Evolutionary conservation across 116 monocot species (phyloP).

Genomic region (Dioscorea cayenensis): DNA sequence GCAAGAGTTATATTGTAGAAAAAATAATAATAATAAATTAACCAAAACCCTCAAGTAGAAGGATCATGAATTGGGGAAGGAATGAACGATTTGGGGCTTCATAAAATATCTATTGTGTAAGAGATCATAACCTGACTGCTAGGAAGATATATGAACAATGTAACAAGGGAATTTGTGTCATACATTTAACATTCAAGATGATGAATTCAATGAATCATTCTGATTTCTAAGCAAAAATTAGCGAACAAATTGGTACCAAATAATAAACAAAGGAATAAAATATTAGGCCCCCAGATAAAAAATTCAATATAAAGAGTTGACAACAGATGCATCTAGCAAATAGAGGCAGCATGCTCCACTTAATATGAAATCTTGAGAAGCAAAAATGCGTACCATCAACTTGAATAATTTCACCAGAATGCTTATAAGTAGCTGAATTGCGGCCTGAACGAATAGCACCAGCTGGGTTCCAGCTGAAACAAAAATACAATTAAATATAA

Average conservation of each 20-base stretch:
- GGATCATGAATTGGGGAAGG: not conserved
- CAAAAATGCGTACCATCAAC: constrained; percentile 62
- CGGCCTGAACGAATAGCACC: constrained; percentile 84
- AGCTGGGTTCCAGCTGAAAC: constrained; percentile 87
- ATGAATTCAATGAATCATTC: too few species aligned
- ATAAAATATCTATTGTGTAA: not conserved
- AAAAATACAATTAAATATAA: not conserved
- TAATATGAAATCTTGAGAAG: too few species aligned
- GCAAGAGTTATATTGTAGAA: constrained; percentile 4
- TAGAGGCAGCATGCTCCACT: too few species aligned
- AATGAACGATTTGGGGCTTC: not conserved
- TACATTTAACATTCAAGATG: too few species aligned
- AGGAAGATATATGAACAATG: not conserved
- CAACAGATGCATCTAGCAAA: too few species aligned
- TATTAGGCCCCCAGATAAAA: too few species aligned
- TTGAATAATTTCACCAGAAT: constrained; percentile 48
- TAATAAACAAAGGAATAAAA: too few species aligned
- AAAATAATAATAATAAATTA: not conserved
- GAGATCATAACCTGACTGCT: too few species aligned
- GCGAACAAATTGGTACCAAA: too few species aligned
- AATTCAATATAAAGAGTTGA: too few species aligned
- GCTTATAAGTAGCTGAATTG: constrained; percentile 73
- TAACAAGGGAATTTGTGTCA: too few species aligned
- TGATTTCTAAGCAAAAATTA: too few species aligned
- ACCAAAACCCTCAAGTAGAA: not conserved